Base-by-base conservation (phyloP, 257 asterid genomes). In the Catharanthus roseus region DNA sequence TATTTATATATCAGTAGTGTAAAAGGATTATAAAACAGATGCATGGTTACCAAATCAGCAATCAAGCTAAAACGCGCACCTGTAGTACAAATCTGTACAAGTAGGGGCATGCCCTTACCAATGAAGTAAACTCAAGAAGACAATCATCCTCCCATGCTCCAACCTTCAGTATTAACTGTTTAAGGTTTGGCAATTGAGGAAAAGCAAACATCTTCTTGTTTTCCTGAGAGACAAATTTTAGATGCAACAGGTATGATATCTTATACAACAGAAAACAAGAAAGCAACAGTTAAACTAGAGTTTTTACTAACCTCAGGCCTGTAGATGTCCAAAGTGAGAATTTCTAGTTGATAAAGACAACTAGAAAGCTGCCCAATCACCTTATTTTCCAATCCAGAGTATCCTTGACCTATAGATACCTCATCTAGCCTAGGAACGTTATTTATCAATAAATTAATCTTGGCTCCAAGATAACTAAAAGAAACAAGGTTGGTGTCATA, bases 341-440 rank as follows among this genome's bases (percentile, higher is more conserved):
- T 71, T 79, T 78, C 85, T 26, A 85, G 75, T 41, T 85, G 88
- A 80, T 78, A 26, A 31, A 85, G 69, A 76, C 88, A 82, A 62
- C 87, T 67, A 4, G 88, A 81, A 65, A 87, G 86, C 77, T 71
- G 81, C 41, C 75, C 77, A 65, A 83, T 82, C n/a, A 87, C 78
- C 69, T 83, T 77, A 68, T 79, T 81, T 33, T 74, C 84, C 39
- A 78, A 15, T 65, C 85, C 88, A 56, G 80, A 56, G 70, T 76
- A 75, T 21, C 83, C 85, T 65, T 64, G 77, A 5, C 87, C 82
- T 19, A 85, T 62, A 0, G 84, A 73, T 38, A 87, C 72, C 71
- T 87, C 88, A 56, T 78, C 81, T 24, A 83, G 87, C 86, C 72
- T 85, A 3, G 86, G 86, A 65, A 85, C 87, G 33, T 87, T 78